A percentile compares a stretch with the other conserved stretches of the same genome.
phyloP scores from a whole-genome alignment of 768 basidiomycete genomes.

The Holtermannia corniformis region DNA sequence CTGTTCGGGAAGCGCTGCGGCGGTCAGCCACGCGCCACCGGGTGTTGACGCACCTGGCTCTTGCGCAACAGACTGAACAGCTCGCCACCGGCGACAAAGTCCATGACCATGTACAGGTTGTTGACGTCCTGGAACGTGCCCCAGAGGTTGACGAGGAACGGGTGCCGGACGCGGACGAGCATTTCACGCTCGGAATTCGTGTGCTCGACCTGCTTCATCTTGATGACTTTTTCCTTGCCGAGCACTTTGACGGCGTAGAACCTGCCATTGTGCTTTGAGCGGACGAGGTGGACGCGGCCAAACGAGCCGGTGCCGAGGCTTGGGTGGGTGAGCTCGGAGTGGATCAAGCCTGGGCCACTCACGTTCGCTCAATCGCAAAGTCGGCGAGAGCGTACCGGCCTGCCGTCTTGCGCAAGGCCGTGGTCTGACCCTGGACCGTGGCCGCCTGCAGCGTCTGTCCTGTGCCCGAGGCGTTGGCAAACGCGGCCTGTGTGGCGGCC shows the following conservation, averaged over 20 bases:
- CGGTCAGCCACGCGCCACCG: conserved; percentile 3
- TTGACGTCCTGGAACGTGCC: conserved; percentile 50
- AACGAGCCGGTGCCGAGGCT: conserved; percentile 41
- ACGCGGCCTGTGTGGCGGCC: conserved; percentile 37
- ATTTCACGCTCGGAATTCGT: conserved; percentile 44
- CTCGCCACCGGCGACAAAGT: conserved; percentile 44
- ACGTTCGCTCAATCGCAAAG: conserved; percentile 41
- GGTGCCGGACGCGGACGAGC: conserved; percentile 42
- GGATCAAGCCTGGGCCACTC: conserved; percentile 8
- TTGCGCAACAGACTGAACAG: conserved; percentile 76
- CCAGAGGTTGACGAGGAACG: conserved; percentile 88
- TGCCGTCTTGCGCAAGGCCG: conserved; percentile 36
- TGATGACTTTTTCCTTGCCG: conserved; percentile 83
- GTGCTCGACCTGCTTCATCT: conserved; percentile 45
- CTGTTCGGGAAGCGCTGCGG: conserved; percentile 42
- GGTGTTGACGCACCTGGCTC: conserved; percentile 59
- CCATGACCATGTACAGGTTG: conserved; percentile 45
- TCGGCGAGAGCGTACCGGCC: conserved; percentile 39
- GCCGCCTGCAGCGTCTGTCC: conserved; percentile 8
- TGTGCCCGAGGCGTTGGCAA: conserved; percentile 15
- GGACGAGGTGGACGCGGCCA: conserved; percentile 49
- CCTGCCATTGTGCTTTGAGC: conserved; percentile 86
- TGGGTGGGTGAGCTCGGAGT: neutral
- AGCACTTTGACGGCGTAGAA: conserved; percentile 95
- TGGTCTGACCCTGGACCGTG: conserved; percentile 7